A percentile compares a stretch with the other conserved stretches of the same genome.
These are phyloP conservation scores for Trichoderma gamsii DNA, from an alignment of 495 filamentous ascomycete species.

Conservation along the genomic window DNA sequence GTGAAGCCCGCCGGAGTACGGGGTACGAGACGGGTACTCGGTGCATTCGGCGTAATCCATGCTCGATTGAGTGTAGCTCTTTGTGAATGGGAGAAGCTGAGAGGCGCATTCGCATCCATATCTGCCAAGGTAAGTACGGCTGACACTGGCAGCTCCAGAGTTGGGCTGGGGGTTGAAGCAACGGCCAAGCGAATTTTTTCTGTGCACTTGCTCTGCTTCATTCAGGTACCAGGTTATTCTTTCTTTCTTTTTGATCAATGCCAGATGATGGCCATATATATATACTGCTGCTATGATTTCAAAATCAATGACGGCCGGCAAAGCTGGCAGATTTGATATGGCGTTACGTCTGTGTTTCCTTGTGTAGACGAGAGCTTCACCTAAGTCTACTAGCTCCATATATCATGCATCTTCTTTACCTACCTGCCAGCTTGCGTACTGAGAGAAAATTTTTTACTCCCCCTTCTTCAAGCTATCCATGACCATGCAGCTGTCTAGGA, in stretches of 20 bases:
- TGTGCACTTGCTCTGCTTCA: too few relatives aligned
- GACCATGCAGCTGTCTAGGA: background rate
- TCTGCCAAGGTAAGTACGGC: background rate
- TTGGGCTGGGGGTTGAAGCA: background rate
- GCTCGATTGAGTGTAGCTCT: background rate
- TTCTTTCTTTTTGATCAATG: too few relatives aligned
- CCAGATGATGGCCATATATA: too few relatives aligned
- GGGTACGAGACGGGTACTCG: conserved; percentile 1
- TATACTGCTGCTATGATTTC: too few relatives aligned
- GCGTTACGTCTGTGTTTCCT: too few relatives aligned
- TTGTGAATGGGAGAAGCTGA: background rate
- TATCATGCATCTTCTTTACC: background rate
- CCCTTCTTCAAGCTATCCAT: background rate
- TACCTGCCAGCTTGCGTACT: background rate
- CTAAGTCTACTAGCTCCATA: too few relatives aligned
- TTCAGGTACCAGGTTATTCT: too few relatives aligned
- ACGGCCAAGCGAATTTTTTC: too few relatives aligned
- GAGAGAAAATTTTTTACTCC: background rate
- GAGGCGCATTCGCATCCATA: background rate
- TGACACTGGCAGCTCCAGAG: background rate
- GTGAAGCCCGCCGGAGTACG: background rate
- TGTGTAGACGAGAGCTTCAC: too few relatives aligned
- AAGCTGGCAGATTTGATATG: too few relatives aligned
- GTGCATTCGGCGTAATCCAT: background rate
- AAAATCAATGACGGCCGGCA: too few relatives aligned